Evolutionary conservation across 495 filamentous ascomycete genomes (phyloP).

Genomic region (Podospora fimiseda): DNA sequence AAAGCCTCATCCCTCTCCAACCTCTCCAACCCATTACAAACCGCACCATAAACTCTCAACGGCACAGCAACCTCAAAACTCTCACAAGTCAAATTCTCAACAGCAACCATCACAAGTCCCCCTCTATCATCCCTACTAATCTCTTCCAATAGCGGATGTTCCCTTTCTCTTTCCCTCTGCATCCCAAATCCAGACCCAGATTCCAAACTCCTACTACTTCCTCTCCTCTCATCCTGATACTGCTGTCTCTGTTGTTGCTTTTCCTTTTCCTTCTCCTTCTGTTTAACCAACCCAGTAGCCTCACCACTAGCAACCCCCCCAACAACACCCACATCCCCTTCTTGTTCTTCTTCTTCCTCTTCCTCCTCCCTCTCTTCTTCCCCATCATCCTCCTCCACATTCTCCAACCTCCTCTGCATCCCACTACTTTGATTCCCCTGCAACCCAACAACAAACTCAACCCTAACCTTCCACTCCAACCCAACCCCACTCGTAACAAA

Average conservation of each 20-base stretch:
- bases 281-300: neutral
- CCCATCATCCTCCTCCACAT: slow-evolving; percentile 7
- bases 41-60: slow-evolving; percentile 72
- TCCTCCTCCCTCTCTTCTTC: slow-evolving; percentile 10
- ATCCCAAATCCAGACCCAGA: no score
- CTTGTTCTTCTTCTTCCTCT: slow-evolving; percentile 9
- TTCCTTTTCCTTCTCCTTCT: neutral
- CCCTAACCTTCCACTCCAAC: slow-evolving; percentile 74
- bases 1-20: slow-evolving; percentile 43
- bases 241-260: neutral
- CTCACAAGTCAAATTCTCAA: slow-evolving; percentile 73
- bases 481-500: slow-evolving; percentile 83
- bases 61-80: slow-evolving; percentile 86
- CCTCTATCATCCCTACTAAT: slow-evolving; percentile 67
- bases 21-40: slow-evolving; percentile 39
- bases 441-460: slow-evolving; percentile 75
- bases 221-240: neutral
- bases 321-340: neutral
- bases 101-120: slow-evolving; percentile 56
- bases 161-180: slow-evolving; percentile 2
- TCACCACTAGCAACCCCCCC: slow-evolving; percentile 1
- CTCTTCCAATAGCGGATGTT: slow-evolving; percentile 51
- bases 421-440: slow-evolving; percentile 7
- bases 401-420: neutral
- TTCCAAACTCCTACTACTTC: slow-evolving; percentile 2